Base-by-base conservation (phyloP, 805 yeast genomes). In the Ogataea nakhonphanomensis region DNA sequence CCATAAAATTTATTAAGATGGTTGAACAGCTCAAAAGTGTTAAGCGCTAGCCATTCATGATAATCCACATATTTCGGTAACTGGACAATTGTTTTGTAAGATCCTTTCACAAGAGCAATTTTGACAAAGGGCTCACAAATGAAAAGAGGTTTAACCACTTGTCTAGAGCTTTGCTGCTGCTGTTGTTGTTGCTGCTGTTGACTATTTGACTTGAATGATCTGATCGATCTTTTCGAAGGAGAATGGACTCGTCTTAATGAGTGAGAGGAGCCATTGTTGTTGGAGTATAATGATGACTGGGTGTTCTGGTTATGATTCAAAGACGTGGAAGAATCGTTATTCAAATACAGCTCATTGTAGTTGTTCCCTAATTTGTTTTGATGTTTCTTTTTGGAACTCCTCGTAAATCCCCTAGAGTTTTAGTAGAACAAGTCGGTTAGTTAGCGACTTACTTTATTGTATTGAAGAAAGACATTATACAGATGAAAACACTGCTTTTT, bases 41-140 rank as follows among this genome's bases (percentile, higher is more conserved):
- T 93, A 41, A 93, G 74, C 1, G 98, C 96, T 12, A 93, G 70
- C 99, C 99, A 93, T 61, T 93, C 99, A 40, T 89, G 86, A 44
- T 78, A 73, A 56, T 93, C 98, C 9, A 95, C 97, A 58, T 91
- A 91, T 58, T 87, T 88, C 13, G 99, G 99, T 15, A 88, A 69
- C 57, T 87, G 95, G 1, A 93, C 97, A 49, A 93, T 93, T 1
- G 99, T 90, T 57, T 86, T 89, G 68, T 89, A 93, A 0, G 96
- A 85, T 12, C 99, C 99, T 58, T 91, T 93, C 13, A 95, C 99
- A 25, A 93, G 68, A 0, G 98, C 95, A 0, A 97, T 87, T 46
- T 90, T 81, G 5, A 90, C 93, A 61, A 85, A 93, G 10, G 97
- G 98, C 53, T 90, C 96, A 57, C 93, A 81, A 50, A 93, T 60